Percentiles rank a stretch among this genome's conserved stretches.
These are phyloP conservation scores for Fagopyrum homotropicum DNA, from an alignment of 148 eudicot species.

Conservation along the genomic window DNA sequence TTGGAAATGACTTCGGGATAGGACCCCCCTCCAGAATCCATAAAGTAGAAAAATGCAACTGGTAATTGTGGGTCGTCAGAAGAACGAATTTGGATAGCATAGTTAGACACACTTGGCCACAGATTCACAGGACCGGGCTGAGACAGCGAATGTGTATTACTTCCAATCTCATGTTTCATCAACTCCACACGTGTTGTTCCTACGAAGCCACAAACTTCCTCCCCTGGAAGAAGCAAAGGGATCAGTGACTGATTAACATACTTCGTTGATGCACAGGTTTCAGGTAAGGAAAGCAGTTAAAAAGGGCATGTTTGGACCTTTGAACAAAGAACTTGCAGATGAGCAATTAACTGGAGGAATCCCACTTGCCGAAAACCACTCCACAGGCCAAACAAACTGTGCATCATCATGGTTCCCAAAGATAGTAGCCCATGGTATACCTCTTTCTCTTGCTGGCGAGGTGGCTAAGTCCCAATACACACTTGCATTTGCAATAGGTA, in stretches of 20 bases:
- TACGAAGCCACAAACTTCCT: constrained; percentile 46
- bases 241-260: neutral
- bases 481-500: constrained; percentile 63
- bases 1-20: constrained; percentile 79
- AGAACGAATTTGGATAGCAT: constrained; percentile 53
- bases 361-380: constrained; percentile 75
- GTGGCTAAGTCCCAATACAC: constrained; percentile 79
- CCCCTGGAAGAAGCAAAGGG: constrained; percentile 21
- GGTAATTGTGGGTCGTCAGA: constrained; percentile 32
- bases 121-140: constrained; percentile 49
- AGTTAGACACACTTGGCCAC: constrained; percentile 90
- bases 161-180: constrained; percentile 49
- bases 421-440: constrained; percentile 70
- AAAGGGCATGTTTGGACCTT: constrained; percentile 23
- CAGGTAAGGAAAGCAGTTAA: neutral
- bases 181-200: constrained; percentile 67
- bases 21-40: constrained; percentile 98
- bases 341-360: constrained; percentile 59
- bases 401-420: constrained; percentile 98
- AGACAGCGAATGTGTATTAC: constrained; percentile 41
- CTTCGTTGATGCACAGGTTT: neutral
- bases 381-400: constrained; percentile 75
- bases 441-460: constrained; percentile 58
- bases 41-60: constrained; percentile 58
- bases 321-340: constrained; percentile 19